A percentile compares a stretch with the other conserved stretches of the same genome.
Conservation (phyloP, 306 rosid genomes). For the Cucumis melo region DNA sequence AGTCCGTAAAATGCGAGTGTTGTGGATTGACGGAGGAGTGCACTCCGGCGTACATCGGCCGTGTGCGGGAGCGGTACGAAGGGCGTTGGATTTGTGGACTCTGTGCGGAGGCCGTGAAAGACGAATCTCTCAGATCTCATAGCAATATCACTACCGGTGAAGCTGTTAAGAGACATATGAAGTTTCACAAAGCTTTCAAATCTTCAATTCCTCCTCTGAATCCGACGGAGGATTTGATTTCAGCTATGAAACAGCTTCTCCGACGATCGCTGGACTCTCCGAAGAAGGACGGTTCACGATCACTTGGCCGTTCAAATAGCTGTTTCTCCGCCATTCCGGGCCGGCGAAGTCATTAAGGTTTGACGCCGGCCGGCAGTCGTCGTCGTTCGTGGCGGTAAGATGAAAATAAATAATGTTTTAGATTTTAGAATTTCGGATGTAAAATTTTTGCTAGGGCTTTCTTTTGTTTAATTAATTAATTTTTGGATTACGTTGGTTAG, state of each 20-base stretch:
- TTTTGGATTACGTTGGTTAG: neutral
- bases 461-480: neutral
- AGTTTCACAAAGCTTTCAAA: constrained; percentile 33
- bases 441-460: neutral
- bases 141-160: constrained; percentile 31
- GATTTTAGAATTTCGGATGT: neutral
- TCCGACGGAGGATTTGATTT: constrained; percentile 36
- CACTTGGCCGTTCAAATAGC: constrained; percentile 31
- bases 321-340: constrained; percentile 27
- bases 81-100: constrained; percentile 84
- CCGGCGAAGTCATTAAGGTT: neutral
- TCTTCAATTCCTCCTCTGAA: constrained; percentile 31
- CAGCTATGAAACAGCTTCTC: constrained; percentile 48
- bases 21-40: constrained; percentile 75
- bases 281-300: constrained; percentile 14
- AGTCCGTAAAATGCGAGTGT: constrained; percentile 47
- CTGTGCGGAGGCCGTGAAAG: constrained; percentile 63
- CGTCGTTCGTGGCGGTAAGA: neutral
- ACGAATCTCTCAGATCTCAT: constrained; percentile 26
- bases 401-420: neutral
- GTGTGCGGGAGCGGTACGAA: constrained; percentile 39
- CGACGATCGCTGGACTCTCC: constrained; percentile 42
- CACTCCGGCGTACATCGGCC: constrained; percentile 40
- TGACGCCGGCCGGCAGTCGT: neutral
- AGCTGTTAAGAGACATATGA: constrained; percentile 47